Base-by-base conservation (phyloP, 352 stramenopile species). In the Phytophthora syringae region DNA sequence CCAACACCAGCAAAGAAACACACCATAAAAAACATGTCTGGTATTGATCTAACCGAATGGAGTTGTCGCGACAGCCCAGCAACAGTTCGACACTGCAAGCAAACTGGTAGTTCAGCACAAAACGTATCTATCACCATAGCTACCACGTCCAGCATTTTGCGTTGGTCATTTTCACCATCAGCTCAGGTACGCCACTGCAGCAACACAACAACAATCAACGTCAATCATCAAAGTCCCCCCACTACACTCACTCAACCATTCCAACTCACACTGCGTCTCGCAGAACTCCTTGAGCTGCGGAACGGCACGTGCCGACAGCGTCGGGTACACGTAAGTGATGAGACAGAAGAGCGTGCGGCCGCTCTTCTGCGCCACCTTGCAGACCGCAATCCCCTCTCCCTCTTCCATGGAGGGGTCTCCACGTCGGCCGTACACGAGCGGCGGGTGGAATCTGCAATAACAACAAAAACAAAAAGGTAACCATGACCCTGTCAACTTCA, bases 311-410 rank as follows among this genome's bases (percentile, higher is more conserved):
- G 86, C 82, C 34, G 86, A 94, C 36, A 93, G 67, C 49, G 84
- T 94, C 60, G 86, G 86, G 58, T 92, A 91, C 39, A 80, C 72
- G 72, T 94, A 94, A 28, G 86, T 94, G 61, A 93, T 91, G 60
- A 94, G 80, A 54, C 73, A 88, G 64, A 75, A 92, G 42, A 94
- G 69, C 9, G 67, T 68, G 51, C 65, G 65, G 32, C 28, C 56
- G 49, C 83, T 79, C 63, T 86, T 79, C 60, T 86, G 80, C 15
- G 74, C 66, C 12, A 90, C 79, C 28, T 80, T 81, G 43, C 84
- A 93, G 36, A 91, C 71, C 10, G 80, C 81, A 43, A 94, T 84
- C 36, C 86, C 86, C 39, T 94, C 84, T 52, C 82, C 76, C 24
- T 94, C 84, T 27, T 90, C 84, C 12, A 74, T 53, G 15, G 76